A percentile compares a stretch with the other conserved stretches of the same genome.
These are phyloP conservation scores for Lactarius pseudohatsudake DNA, from an alignment of 768 basidiomycete species.

Conservation along the genomic window DNA sequence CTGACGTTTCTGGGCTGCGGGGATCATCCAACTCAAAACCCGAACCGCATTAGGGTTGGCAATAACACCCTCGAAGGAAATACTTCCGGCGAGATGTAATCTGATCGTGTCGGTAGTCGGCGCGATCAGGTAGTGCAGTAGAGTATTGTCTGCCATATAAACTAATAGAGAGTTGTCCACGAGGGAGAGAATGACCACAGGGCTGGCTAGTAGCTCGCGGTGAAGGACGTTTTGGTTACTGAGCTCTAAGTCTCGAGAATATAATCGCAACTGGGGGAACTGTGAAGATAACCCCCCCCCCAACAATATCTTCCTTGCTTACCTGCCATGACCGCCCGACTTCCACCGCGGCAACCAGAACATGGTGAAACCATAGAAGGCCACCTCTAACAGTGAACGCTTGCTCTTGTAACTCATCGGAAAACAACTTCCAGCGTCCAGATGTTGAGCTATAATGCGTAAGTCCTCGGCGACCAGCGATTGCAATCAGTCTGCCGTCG, in stretches of 20 bases:
- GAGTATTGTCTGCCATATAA: slow-evolving; percentile 91
- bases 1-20: slow-evolving; percentile 87
- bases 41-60: slow-evolving; percentile 79
- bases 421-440: slow-evolving; percentile 93
- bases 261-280: slow-evolving; percentile 73
- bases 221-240: slow-evolving; percentile 81
- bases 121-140: slow-evolving; percentile 89
- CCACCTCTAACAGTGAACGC: slow-evolving; percentile 88
- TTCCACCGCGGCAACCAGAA: slow-evolving; percentile 89
- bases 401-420: slow-evolving; percentile 78
- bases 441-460: slow-evolving; percentile 93
- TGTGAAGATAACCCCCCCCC: slow-evolving; percentile 19
- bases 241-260: slow-evolving; percentile 89
- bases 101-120: slow-evolving; percentile 81
- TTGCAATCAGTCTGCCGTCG: slow-evolving; percentile 88
- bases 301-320: slow-evolving; percentile 28
- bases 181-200: slow-evolving; percentile 84
- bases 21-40: slow-evolving; percentile 97
- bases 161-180: slow-evolving; percentile 95
- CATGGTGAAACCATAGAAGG: slow-evolving; percentile 94
- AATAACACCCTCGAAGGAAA: slow-evolving; percentile 90
- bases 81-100: slow-evolving; percentile 90
- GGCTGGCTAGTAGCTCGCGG: slow-evolving; percentile 70
- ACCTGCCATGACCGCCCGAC: slow-evolving; percentile 77
- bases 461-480: slow-evolving; percentile 88